Percentiles rank a stretch among this genome's conserved stretches.
These are phyloP conservation scores for Helotiales sp. DNA, from an alignment of 2,329 filamentous ascomycete species.

Conservation along the genomic window DNA sequence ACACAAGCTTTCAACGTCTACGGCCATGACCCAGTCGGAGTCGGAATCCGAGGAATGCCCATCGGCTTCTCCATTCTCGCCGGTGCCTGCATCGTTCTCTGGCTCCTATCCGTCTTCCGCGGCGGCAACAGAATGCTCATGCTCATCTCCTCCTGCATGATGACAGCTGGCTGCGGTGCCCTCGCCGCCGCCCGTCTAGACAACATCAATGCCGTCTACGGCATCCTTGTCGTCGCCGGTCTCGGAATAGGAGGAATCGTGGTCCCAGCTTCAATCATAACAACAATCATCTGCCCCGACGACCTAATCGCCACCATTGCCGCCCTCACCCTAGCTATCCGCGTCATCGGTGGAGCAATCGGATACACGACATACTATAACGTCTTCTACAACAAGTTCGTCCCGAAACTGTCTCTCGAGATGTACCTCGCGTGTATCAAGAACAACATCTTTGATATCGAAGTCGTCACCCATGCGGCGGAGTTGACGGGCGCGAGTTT, in stretches of 20 bases:
- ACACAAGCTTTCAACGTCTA: constrained; percentile 66
- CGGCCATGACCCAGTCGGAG: constrained; percentile 60
- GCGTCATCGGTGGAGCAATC: constrained; percentile 61
- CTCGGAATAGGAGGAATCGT: constrained; percentile 68
- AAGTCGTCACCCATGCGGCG: constrained; percentile 49
- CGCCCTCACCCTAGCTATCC: constrained; percentile 67
- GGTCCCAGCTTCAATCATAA: constrained; percentile 67
- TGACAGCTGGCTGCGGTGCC: constrained; percentile 61
- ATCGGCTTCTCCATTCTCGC: constrained; percentile 63
- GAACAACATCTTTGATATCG: constrained; percentile 42
- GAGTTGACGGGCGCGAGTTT: constrained; percentile 19
- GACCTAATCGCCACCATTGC: constrained; percentile 70
- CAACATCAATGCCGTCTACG: constrained; percentile 57
- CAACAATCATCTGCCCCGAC: constrained; percentile 68
- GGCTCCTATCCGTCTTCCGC: constrained; percentile 55
- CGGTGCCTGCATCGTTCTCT: constrained; percentile 59
- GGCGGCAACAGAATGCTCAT: constrained; percentile 61
- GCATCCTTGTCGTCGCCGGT: constrained; percentile 59
- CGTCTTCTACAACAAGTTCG: constrained; percentile 34
- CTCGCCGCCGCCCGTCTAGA: constrained; percentile 50
- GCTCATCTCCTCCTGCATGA: constrained; percentile 57
- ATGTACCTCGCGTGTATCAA: too few species aligned
- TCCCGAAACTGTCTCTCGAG: too few species aligned
- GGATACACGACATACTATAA: constrained; percentile 15
- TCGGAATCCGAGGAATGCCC: constrained; percentile 65